phyloP scores from a whole-genome alignment of 2,329 filamentous ascomycete genomes.

The Juglanconis oblonga region DNA sequence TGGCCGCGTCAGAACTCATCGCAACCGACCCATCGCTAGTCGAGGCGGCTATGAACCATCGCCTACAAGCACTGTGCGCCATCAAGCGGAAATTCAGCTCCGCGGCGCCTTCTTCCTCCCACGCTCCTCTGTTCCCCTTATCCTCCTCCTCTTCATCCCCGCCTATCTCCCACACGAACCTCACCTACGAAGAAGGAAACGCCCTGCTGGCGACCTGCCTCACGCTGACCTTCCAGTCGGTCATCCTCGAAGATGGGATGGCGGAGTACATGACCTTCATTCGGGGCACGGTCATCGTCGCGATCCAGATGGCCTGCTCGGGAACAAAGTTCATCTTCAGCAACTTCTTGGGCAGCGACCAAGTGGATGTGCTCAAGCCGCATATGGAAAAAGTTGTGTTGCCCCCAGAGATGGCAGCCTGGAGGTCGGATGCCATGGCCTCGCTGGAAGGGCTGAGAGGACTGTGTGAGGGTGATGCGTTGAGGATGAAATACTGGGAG shows the following conservation, averaged over 20 bases:
- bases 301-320: slow-evolving; percentile 50
- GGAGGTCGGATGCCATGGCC: slow-evolving; percentile 44
- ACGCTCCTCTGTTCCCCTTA: no score
- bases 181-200: slow-evolving; percentile 48
- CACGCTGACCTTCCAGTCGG: slow-evolving; percentile 57
- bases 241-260: slow-evolving; percentile 55
- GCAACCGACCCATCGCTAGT: slow-evolving; percentile 48
- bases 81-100: slow-evolving; percentile 51
- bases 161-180: slow-evolving; percentile 25
- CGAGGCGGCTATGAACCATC: slow-evolving; percentile 59
- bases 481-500: slow-evolving; percentile 46
- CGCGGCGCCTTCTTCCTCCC: no score
- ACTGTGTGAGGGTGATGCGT: slow-evolving; percentile 37
- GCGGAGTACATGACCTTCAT: slow-evolving; percentile 61
- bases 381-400: slow-evolving; percentile 38
- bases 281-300: slow-evolving; percentile 53
- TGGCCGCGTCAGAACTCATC: slow-evolving; percentile 64
- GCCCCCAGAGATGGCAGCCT: slow-evolving; percentile 42
- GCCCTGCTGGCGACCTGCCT: slow-evolving; percentile 59
- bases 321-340: slow-evolving; percentile 49
- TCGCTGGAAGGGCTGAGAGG: slow-evolving; percentile 40
- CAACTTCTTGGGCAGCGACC: slow-evolving; percentile 40
- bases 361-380: slow-evolving; percentile 40
- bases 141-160: no score
- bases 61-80: slow-evolving; percentile 61